Evolutionary conservation across 345 rosid species (phyloP).

Genomic region (Clausena lansium): DNA sequence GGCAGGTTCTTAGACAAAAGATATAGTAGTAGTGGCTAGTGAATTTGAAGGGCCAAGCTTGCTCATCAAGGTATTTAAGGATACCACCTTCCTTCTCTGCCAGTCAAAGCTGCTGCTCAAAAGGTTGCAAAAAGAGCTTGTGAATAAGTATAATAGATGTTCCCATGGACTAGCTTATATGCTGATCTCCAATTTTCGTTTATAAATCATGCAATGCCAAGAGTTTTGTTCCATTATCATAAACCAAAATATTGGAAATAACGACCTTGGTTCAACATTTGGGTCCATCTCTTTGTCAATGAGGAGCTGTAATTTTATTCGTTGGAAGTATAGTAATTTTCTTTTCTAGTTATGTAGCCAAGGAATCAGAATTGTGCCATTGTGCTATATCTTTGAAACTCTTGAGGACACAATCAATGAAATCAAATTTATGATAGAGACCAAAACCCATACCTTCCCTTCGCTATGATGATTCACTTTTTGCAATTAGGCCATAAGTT

Average conservation of each 20-base stretch:
- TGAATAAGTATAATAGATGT: slow-evolving; percentile 3
- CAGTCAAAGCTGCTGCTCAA: slow-evolving; percentile 12
- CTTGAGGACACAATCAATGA: slow-evolving; percentile 4
- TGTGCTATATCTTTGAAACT: slow-evolving; percentile 19
- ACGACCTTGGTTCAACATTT: neutral
- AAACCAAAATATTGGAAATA: neutral
- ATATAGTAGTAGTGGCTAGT: slow-evolving; percentile 38
- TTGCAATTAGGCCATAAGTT: too few species aligned
- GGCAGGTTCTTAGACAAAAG: slow-evolving; percentile 90
- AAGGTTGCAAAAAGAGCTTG: slow-evolving; percentile 10
- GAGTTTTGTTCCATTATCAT: slow-evolving; percentile 1
- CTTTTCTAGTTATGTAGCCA: neutral
- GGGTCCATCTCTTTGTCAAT: slow-evolving; percentile 7
- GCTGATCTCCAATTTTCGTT: neutral
- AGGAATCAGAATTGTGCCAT: slow-evolving; percentile 10
- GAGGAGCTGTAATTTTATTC: neutral
- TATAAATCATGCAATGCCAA: slow-evolving; percentile 6
- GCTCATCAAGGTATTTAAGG: neutral
- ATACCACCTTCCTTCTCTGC: slow-evolving; percentile 5
- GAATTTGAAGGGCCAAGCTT: slow-evolving; percentile 14
- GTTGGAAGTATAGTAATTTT: neutral
- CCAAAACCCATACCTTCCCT: neutral
- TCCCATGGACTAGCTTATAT: neutral
- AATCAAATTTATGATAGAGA: neutral
- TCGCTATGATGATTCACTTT: neutral